Evolutionary conservation across 179 eudicot genomes (phyloP).

Genomic region (Corrigiola litoralis): DNA sequence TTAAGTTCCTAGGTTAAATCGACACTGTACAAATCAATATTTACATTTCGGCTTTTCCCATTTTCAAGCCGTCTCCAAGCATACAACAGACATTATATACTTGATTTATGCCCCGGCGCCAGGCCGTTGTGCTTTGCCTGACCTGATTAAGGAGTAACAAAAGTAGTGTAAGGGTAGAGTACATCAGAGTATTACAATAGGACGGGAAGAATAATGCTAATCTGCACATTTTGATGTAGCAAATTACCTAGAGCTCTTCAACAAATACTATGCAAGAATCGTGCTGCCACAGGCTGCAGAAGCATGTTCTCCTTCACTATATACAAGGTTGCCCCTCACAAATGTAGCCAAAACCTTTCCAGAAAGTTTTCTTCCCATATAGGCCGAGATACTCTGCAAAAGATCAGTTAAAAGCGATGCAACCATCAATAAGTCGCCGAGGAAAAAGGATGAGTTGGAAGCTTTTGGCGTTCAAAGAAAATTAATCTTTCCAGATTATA

Average conservation of each 20-base stretch:
- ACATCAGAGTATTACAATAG: neutral
- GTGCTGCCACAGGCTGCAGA: constrained; percentile 70
- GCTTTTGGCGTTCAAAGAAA: too few species aligned
- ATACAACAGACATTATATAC: constrained; percentile 3
- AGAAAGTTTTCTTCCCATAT: constrained; percentile 64
- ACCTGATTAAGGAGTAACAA: neutral
- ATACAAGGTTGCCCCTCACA: constrained; percentile 87
- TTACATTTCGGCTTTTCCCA: constrained; percentile 7
- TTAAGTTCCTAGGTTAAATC: neutral
- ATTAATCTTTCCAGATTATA: too few species aligned
- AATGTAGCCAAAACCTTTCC: constrained; percentile 90
- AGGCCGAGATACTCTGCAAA: constrained; percentile 75
- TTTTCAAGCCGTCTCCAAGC: constrained; percentile 5
- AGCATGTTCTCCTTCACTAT: constrained; percentile 67
- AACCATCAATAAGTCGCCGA: neutral
- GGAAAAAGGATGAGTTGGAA: too few species aligned
- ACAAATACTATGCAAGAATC: constrained; percentile 47
- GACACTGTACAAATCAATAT: constrained; percentile 11
- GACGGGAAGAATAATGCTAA: neutral
- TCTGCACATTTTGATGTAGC: neutral
- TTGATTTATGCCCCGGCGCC: neutral
- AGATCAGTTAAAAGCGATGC: neutral
- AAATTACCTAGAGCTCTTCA: neutral
- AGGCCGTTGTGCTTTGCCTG: neutral
- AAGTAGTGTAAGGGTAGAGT: neutral